A percentile compares a stretch with the other conserved stretches of the same genome.
phyloP scores from a whole-genome alignment of 2,329 filamentous ascomycete genomes.

The Penicillium psychrosexuale region DNA sequence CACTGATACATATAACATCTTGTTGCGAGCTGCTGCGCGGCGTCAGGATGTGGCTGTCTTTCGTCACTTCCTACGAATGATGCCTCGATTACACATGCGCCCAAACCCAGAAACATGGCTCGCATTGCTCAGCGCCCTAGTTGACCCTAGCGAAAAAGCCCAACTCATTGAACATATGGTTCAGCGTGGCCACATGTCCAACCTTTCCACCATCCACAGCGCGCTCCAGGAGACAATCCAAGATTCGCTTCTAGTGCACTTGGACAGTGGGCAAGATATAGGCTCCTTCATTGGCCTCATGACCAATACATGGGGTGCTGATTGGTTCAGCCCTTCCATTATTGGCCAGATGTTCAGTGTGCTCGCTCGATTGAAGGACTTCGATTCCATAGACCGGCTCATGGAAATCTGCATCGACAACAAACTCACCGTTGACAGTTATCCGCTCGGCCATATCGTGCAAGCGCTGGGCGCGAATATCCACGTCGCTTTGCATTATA shows the following conservation, averaged over 20 bases:
- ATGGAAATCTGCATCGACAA: slow-evolving; percentile 32
- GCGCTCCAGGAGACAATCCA: slow-evolving; percentile 32
- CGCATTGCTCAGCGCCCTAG: slow-evolving; percentile 34
- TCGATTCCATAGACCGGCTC: slow-evolving; percentile 28
- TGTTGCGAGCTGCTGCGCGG: slow-evolving; percentile 40
- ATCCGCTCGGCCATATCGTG: slow-evolving; percentile 31
- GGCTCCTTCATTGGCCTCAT: slow-evolving; percentile 40
- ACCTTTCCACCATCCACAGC: slow-evolving; percentile 22
- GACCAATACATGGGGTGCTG: slow-evolving; percentile 32
- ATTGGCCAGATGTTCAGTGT: slow-evolving; percentile 40
- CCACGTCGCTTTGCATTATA: slow-evolving; percentile 23
- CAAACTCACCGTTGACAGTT: slow-evolving; percentile 26
- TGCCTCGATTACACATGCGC: slow-evolving; percentile 37
- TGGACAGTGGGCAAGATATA: slow-evolving; percentile 34
- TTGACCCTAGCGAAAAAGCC: slow-evolving; percentile 28
- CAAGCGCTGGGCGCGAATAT: slow-evolving; percentile 25
- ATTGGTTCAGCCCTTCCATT: slow-evolving; percentile 38
- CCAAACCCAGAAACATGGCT: slow-evolving; percentile 47
- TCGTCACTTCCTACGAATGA: slow-evolving; percentile 36
- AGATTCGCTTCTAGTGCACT: slow-evolving; percentile 31
- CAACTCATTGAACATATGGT: slow-evolving; percentile 32
- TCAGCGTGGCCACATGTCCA: slow-evolving; percentile 31
- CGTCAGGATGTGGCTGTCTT: slow-evolving; percentile 41
- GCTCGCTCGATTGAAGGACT: slow-evolving; percentile 25
- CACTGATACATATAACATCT: slow-evolving; percentile 45